Evolutionary conservation across 768 basidiomycete species (phyloP), one percentile per base, ranked within the genome.

Genomic region (Russula olivacea): DNA sequence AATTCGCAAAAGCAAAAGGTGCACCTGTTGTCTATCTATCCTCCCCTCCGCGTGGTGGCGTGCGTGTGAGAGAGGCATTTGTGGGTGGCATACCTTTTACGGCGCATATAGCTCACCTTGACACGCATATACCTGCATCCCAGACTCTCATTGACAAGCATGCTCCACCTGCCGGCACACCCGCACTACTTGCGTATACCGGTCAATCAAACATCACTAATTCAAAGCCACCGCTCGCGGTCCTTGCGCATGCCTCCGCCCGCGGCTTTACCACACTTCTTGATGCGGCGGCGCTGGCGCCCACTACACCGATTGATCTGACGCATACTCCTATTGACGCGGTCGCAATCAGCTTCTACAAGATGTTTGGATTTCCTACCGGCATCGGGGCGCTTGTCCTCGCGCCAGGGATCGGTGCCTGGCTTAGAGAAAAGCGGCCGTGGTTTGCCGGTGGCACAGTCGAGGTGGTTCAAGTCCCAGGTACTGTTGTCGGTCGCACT

Each of bases 381-480:
- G 91, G 91, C 9, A 83, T 92, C 48, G 91, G 91, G 40, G 89
- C 89, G 14, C 77, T 93, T 5, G 72, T 93, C 32, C 67, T 68
- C 56, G 67, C 60, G 10, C 67, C 67, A 9, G 67, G 61, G 6
- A 85, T 88, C 49, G 88, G 85, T 71, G 84, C 86, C 69, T 80
- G 81, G 10, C 89, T 91, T 68, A 73, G 91, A 55, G 64, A 60
- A 25, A 61, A 66, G 34, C 81, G 89, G 9, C 89, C 89, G 0
- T 93, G 91, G 91, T 92, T 92, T 71, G 83, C 89, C 2, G 91
- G 91, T 34, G 90, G 90, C 2, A 89, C 84, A 0, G 89, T 92
- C 23, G 84, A 89, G 66, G 80, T 92, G 23, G 91, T 91, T 0
- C 91, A 91, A 71, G 91, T 89, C 5, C 90, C 91, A 11, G 91